phyloP scores from a whole-genome alignment of 257 asterid species.

The Oldenlandia corymbosa region DNA sequence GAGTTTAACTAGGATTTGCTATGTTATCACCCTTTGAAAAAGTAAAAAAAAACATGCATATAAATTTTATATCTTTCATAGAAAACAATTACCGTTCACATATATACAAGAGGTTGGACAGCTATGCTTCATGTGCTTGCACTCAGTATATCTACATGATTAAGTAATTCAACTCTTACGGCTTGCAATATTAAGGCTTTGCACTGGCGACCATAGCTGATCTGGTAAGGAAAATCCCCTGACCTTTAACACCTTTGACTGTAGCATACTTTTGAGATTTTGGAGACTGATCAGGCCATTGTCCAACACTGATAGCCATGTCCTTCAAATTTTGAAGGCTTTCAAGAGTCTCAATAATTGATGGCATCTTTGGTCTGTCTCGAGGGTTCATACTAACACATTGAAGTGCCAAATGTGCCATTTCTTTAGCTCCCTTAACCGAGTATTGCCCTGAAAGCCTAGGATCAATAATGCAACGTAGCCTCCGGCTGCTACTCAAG shows the following conservation, averaged over 20 bases:
- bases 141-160: too few relatives aligned
- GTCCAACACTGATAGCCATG: slow-evolving; percentile 67
- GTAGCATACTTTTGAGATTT: slow-evolving; percentile 39
- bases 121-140: too few relatives aligned
- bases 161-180: slow-evolving; percentile 24
- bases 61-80: too few relatives aligned
- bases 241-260: slow-evolving; percentile 7
- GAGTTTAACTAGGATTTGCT: background rate
- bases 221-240: slow-evolving; percentile 36
- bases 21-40: too few relatives aligned
- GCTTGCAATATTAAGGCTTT: slow-evolving; percentile 33
- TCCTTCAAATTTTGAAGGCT: slow-evolving; percentile 52
- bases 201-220: slow-evolving; percentile 49
- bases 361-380: slow-evolving; percentile 88
- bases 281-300: slow-evolving; percentile 43
- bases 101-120: too few relatives aligned
- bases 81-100: too few relatives aligned
- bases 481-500: slow-evolving; percentile 50
- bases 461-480: slow-evolving; percentile 66
- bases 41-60: too few relatives aligned
- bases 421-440: slow-evolving; percentile 66
- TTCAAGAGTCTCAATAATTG: slow-evolving; percentile 70
- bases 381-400: slow-evolving; percentile 75
- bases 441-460: slow-evolving; percentile 78
- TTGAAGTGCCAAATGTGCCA: slow-evolving; percentile 61